These are phyloP conservation scores for Glycine latifolia DNA, from an alignment of 306 rosid species.

Conservation along the genomic window DNA sequence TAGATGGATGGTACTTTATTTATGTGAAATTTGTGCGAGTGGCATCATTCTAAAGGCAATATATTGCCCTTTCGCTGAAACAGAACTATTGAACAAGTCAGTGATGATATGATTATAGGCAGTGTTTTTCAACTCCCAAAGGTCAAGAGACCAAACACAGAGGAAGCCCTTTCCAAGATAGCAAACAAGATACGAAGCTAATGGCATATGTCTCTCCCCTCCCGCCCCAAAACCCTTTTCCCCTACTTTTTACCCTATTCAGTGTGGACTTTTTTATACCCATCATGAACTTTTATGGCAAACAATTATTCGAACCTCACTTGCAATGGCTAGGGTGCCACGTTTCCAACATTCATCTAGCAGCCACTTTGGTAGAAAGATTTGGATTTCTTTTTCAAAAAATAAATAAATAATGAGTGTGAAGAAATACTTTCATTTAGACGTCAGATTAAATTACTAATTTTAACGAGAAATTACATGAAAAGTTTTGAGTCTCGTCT, in stretches of 20 bases:
- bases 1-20: background rate
- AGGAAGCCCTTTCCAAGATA: slow-evolving; percentile 22
- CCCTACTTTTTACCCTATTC: slow-evolving; percentile 1
- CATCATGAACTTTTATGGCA: background rate
- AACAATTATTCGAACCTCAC: slow-evolving; percentile 3
- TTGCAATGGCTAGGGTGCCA: background rate
- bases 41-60: slow-evolving; percentile 31
- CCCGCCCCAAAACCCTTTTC: too few species aligned
- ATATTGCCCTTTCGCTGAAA: slow-evolving; percentile 10
- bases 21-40: slow-evolving; percentile 16
- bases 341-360: background rate
- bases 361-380: background rate
- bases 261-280: background rate
- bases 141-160: slow-evolving; percentile 29
- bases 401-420: background rate
- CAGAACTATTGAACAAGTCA: slow-evolving; percentile 31
- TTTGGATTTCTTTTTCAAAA: too few species aligned
- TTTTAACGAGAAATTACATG: background rate
- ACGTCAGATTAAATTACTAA: background rate
- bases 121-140: slow-evolving; percentile 42
- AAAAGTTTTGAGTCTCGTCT: background rate
- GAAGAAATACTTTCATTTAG: background rate
- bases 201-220: background rate
- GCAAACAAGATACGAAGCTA: background rate
- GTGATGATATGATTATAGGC: background rate